A percentile compares a stretch with the other conserved stretches of the same genome.
Evolutionary conservation across 192 early-diverging fungal species (phyloP).

Genomic region (Funneliformis geosporum): DNA sequence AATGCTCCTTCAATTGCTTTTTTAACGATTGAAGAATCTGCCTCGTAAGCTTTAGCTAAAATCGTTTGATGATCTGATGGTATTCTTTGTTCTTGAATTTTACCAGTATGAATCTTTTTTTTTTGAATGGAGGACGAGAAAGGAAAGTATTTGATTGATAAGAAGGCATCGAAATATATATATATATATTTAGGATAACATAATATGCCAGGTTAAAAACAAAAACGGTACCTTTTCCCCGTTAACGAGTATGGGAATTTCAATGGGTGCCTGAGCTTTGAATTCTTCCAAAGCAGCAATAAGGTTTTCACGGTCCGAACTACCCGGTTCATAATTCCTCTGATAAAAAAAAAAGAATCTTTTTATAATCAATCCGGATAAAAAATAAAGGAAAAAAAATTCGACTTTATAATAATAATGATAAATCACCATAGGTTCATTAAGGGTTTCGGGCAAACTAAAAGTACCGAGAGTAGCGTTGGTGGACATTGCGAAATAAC

Average conservation of each 20-base stretch:
- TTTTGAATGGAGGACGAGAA: background rate
- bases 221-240: conserved; percentile 69
- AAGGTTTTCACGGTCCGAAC: conserved; percentile 70
- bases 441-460: conserved; percentile 77
- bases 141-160: background rate
- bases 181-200: no score
- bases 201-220: background rate
- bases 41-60: conserved; percentile 84
- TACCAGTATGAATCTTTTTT: conserved; percentile 55
- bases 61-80: conserved; percentile 82
- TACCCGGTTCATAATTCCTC: conserved; percentile 75
- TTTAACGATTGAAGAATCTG: conserved; percentile 66
- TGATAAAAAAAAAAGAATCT: conserved; percentile 26
- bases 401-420: background rate
- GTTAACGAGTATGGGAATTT: conserved; percentile 84
- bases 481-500: background rate
- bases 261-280: conserved; percentile 62
- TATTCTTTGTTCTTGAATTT: conserved; percentile 71
- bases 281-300: conserved; percentile 79
- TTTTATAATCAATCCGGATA: conserved; percentile 8
- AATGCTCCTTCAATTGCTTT: conserved; percentile 88
- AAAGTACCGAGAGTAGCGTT: conserved; percentile 72
- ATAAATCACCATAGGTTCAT: conserved; percentile 79
- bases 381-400: conserved; percentile 1
- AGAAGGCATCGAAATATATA: background rate